These are phyloP conservation scores for Lachancea mirantina DNA, from an alignment of 805 yeast genomes.

Conservation along the genomic window DNA sequence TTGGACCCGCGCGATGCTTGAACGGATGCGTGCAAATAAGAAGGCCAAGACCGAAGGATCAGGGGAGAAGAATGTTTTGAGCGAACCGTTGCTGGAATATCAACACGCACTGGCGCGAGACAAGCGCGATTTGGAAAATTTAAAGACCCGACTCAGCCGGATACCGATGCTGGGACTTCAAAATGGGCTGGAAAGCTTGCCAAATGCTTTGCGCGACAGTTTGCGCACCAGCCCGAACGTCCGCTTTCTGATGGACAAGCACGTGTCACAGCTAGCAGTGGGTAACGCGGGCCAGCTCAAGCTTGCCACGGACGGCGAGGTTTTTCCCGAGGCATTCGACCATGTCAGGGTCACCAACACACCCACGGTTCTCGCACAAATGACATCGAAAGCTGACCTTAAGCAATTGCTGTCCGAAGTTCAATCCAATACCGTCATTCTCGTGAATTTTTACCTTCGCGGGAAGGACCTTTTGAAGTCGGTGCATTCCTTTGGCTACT, in stretches of 20 bases:
- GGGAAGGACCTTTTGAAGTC: conserved; percentile 34
- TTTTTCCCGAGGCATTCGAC: conserved; percentile 38
- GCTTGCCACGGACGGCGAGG: conserved; percentile 10
- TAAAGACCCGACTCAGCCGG: conserved; percentile 37
- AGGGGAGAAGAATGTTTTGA: conserved; percentile 10
- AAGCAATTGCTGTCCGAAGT: conserved; percentile 21
- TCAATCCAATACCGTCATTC: conserved; percentile 43
- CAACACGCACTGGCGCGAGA: conserved; percentile 34
- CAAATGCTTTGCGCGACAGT: conserved; percentile 36
- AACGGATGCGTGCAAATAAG: conserved; percentile 21
- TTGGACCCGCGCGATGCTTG: conserved; percentile 39
- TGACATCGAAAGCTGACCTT: conserved; percentile 22
- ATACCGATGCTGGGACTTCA: conserved; percentile 57
- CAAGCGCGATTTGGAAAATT: conserved; percentile 31
- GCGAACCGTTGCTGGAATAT: conserved; percentile 33
- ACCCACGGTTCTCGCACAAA: conserved; percentile 34
- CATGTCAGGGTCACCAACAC: conserved; percentile 56
- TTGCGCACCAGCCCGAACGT: conserved; percentile 36
- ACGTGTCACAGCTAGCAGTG: neutral
- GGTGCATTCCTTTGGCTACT: conserved; percentile 75
- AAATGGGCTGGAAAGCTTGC: conserved; percentile 51
- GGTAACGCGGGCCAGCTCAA: conserved; percentile 15
- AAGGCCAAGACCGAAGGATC: neutral
- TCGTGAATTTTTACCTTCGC: conserved; percentile 63
- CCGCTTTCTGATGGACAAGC: neutral